These are phyloP conservation scores for Boletus pseudopeckii DNA, from an alignment of 768 basidiomycete genomes.

Conservation along the genomic window DNA sequence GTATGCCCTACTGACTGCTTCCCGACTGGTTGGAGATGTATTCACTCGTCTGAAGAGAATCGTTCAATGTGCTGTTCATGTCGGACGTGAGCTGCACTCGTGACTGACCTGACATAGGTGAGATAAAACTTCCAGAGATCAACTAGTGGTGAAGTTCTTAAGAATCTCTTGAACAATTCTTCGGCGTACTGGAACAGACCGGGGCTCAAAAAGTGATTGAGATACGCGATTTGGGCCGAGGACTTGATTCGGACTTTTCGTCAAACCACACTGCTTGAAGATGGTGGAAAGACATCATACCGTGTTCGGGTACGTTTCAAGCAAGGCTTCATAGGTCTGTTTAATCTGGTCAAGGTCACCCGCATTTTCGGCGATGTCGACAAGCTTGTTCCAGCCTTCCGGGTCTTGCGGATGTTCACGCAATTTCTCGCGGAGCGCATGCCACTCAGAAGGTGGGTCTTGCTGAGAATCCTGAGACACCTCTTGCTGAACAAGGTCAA, in stretches of 20 bases:
- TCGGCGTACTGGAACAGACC: conserved; percentile 75
- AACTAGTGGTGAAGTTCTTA: conserved; percentile 82
- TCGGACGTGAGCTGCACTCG: conserved; percentile 6
- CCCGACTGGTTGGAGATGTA: conserved; percentile 62
- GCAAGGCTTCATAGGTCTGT: conserved; percentile 75
- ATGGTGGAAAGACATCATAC: conserved; percentile 50
- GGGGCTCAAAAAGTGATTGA: conserved; percentile 70
- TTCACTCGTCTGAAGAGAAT: conserved; percentile 57
- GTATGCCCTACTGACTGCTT: conserved; percentile 82
- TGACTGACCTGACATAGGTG: conserved; percentile 81
- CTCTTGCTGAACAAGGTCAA: conserved; percentile 23
- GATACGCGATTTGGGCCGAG: conserved; percentile 80
- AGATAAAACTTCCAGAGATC: conserved; percentile 93
- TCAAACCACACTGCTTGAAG: conserved; percentile 25
- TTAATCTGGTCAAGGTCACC: conserved; percentile 80
- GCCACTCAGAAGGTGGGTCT: conserved; percentile 61
- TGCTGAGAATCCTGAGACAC: conserved; percentile 20
- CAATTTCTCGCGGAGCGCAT: conserved; percentile 56
- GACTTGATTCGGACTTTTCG: conserved; percentile 45
- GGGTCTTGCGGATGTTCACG: conserved; percentile 69
- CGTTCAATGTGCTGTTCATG: conserved; percentile 8
- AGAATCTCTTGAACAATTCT: conserved; percentile 82
- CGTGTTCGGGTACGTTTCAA: conserved; percentile 87
- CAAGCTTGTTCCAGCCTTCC: conserved; percentile 74
- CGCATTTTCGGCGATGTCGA: conserved; percentile 71